Conservation (phyloP, 2,329 filamentous ascomycete genomes). For the Sarocladium brachiariae region DNA sequence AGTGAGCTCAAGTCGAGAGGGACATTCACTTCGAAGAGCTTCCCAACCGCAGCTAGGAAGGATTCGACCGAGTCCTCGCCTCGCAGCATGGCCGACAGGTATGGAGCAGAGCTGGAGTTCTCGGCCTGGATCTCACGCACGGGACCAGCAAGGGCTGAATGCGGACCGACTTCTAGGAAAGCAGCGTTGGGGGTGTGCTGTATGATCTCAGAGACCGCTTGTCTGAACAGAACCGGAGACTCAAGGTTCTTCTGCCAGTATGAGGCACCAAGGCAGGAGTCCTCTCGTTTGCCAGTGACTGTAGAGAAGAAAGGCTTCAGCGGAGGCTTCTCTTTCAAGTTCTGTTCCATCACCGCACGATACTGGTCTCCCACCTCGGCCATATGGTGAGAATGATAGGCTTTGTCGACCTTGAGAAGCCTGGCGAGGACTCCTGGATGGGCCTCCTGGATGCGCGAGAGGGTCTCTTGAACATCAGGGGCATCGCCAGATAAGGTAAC, state of each 20-base stretch:
- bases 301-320: too few species aligned
- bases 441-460: slow-evolving; percentile 21
- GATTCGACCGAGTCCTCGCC: background rate
- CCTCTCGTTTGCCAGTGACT: background rate
- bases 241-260: slow-evolving; percentile 16
- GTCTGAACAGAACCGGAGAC: slow-evolving; percentile 12
- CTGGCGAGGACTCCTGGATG: slow-evolving; percentile 23
- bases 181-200: slow-evolving; percentile 23
- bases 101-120: background rate
- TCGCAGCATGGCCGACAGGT: background rate
- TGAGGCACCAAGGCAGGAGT: background rate
- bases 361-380: slow-evolving; percentile 19
- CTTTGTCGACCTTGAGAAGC: slow-evolving; percentile 30
- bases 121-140: background rate
- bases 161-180: too few species aligned
- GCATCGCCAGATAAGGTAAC: slow-evolving; percentile 29
- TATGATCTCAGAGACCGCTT: slow-evolving; percentile 10
- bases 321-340: too few species aligned
- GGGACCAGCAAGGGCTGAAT: too few species aligned
- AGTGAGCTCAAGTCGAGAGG: background rate
- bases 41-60: background rate
- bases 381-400: slow-evolving; percentile 36
- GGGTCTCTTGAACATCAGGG: slow-evolving; percentile 17
- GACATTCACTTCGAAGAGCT: slow-evolving; percentile 6
- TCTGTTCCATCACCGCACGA: slow-evolving; percentile 8